Percentiles rank a stretch among this genome's conserved stretches.
Evolutionary conservation across 1,139 yeast species (phyloP).

Genomic region (Entelexis paramagnoliae): DNA sequence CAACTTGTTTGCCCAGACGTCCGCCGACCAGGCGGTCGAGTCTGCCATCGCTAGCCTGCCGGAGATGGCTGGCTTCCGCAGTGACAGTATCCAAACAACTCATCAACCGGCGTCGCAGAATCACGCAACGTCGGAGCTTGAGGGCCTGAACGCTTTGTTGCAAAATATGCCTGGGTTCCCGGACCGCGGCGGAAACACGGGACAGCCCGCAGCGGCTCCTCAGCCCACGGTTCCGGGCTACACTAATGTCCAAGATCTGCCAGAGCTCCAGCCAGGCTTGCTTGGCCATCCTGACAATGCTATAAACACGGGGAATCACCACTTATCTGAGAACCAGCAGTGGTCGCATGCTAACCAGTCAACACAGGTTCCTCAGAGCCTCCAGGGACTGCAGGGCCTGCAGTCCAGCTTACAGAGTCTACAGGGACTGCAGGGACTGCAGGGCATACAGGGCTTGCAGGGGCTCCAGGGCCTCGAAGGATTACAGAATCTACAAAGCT

Average conservation of each 20-base stretch:
- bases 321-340: background rate
- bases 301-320: background rate
- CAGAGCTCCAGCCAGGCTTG: constrained; percentile 1
- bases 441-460: constrained; percentile 11
- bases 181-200: background rate
- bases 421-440: constrained; percentile 12
- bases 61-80: constrained; percentile 21
- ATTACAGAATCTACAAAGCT: constrained; percentile 9
- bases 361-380: background rate
- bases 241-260: background rate
- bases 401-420: constrained; percentile 4
- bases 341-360: background rate
- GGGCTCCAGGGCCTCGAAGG: constrained; percentile 14
- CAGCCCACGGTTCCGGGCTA: background rate
- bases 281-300: background rate
- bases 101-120: constrained; percentile 1
- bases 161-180: constrained; percentile 2
- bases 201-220: background rate
- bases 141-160: background rate
- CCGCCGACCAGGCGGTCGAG: constrained; percentile 21
- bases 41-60: constrained; percentile 22
- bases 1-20: constrained; percentile 20
- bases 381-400: constrained; percentile 9
- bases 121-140: background rate
- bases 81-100: constrained; percentile 7